Base-by-base conservation (phyloP, 2,329 filamentous ascomycete genomes). In the Trichoderma breve region DNA sequence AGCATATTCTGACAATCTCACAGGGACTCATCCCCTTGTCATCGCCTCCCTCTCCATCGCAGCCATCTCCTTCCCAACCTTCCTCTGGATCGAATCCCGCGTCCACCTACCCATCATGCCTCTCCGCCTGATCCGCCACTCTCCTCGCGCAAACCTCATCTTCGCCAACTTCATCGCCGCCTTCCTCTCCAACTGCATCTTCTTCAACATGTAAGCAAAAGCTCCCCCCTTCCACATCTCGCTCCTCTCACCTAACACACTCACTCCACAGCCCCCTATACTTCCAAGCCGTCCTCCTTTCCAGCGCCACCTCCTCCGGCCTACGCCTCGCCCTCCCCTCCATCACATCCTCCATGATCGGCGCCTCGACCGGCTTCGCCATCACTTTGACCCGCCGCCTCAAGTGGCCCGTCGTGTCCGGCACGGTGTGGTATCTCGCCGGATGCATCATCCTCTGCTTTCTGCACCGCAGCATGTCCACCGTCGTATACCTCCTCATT, bases 281-380 rank as follows among this genome's bases (percentile, higher is more conserved):
- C 83, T 94, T 93, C 82, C 92, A 93, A 78, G 91, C 90, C 47
- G 91, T 93, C 30, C 89, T 93, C 62, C 85, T 92, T 66, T 89
- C 91, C 72, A 87, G 86, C 6, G 90, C 92, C 18, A 93, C 92
- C 0, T 83, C 86, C 28, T 93, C 92, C 0, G 92, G 92, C n/a
- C 86, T 94, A 32, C 88, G 90, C 57, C 89, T 95, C 68, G 86
- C 93, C 24, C 83, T 90, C 7, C 89, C 91, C 5, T 89, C 89
- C 0, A 75, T 90, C 30, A 86, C 86, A 3, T 81, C 88, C 32
- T 89, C 89, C 57, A 60, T 81, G 39, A 81, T 84, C 7, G 90
- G 90, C 58, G 84, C 89, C 1, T 78, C 83, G 0, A 90, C 89
- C 1, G 90, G 91, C 3, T 87, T 92, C 77, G 80, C 90, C 32